These are phyloP conservation scores for Geotrichum carabidarum DNA, from an alignment of 1,139 yeast genomes.

Conservation along the genomic window DNA sequence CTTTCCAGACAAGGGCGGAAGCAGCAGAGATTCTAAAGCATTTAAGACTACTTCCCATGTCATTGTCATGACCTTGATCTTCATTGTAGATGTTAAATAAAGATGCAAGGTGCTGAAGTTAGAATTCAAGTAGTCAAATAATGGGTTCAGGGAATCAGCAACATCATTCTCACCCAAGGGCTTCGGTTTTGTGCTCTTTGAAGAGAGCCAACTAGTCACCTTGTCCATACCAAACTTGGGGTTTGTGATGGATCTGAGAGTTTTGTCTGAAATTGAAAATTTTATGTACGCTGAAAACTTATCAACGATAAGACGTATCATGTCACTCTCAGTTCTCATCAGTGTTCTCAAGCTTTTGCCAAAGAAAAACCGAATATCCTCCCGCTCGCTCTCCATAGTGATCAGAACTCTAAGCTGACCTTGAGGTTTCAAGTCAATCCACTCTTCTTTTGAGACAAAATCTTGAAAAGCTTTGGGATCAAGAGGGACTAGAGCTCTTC, in stretches of 20 bases:
- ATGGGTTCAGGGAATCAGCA: slow-evolving; percentile 66
- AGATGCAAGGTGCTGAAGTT: slow-evolving; percentile 64
- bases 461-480: slow-evolving; percentile 63
- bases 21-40: slow-evolving; percentile 60
- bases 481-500: slow-evolving; percentile 57
- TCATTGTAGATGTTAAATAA: slow-evolving; percentile 53
- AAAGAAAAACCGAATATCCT: slow-evolving; percentile 71
- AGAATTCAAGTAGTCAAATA: slow-evolving; percentile 68
- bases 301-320: slow-evolving; percentile 61
- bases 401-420: slow-evolving; percentile 61
- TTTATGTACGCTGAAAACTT: slow-evolving; percentile 48
- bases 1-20: slow-evolving; percentile 65
- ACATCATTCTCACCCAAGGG: slow-evolving; percentile 46
- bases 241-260: slow-evolving; percentile 31
- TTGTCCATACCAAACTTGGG: slow-evolving; percentile 44
- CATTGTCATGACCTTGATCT: slow-evolving; percentile 65
- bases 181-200: slow-evolving; percentile 38
- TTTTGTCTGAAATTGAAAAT: slow-evolving; percentile 42
- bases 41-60: slow-evolving; percentile 68
- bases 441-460: slow-evolving; percentile 58
- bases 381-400: slow-evolving; percentile 71
- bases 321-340: slow-evolving; percentile 56
- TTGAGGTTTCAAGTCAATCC: slow-evolving; percentile 61
- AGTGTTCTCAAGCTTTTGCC: slow-evolving; percentile 70
- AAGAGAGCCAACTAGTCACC: slow-evolving; percentile 47